A percentile compares a stretch with the other conserved stretches of the same genome.
Evolutionary conservation across 2,329 filamentous ascomycete genomes (phyloP).

Genomic region (Septoria petroselini): DNA sequence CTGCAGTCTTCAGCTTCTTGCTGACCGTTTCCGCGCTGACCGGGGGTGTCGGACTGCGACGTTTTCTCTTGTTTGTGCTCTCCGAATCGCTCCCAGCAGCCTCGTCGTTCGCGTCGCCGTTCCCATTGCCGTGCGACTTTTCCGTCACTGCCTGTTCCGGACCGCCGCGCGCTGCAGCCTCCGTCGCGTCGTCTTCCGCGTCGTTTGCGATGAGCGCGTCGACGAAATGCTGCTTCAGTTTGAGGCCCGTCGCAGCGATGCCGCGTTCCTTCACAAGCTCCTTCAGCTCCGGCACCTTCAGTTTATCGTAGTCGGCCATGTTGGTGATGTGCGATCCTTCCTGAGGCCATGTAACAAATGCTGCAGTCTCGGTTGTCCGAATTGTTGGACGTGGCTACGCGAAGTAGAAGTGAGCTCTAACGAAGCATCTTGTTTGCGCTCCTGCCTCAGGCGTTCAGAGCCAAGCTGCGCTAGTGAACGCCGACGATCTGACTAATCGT

Average conservation of each 20-base stretch:
- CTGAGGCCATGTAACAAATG: neutral
- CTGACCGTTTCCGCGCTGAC: constrained; percentile 37
- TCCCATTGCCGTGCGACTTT: constrained; percentile 1
- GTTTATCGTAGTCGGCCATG: constrained; percentile 45
- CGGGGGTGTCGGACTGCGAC: constrained; percentile 32
- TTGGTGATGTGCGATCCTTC: constrained; percentile 1
- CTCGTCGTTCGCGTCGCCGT: constrained; percentile 13
- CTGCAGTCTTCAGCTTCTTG: constrained; percentile 45
- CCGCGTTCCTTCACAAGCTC: constrained; percentile 47
- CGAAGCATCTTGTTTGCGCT: too few species aligned
- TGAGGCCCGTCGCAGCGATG: constrained; percentile 47
- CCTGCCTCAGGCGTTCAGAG: too few species aligned
- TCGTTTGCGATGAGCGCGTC: constrained; percentile 44
- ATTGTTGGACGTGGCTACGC: neutral
- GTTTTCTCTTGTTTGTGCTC: constrained; percentile 34
- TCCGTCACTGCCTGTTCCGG: constrained; percentile 5
- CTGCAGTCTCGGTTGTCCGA: neutral
- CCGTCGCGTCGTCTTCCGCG: constrained; percentile 19
- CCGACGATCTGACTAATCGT: too few species aligned
- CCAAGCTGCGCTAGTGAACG: neutral
- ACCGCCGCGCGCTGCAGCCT: constrained; percentile 7
- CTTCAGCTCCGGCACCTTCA: constrained; percentile 48
- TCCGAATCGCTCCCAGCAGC: constrained; percentile 20
- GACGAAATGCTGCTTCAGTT: constrained; percentile 49
- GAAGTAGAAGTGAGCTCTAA: too few species aligned